Base-by-base conservation (phyloP, 2,329 filamentous ascomycete genomes). In the Cladosporium sp. region DNA sequence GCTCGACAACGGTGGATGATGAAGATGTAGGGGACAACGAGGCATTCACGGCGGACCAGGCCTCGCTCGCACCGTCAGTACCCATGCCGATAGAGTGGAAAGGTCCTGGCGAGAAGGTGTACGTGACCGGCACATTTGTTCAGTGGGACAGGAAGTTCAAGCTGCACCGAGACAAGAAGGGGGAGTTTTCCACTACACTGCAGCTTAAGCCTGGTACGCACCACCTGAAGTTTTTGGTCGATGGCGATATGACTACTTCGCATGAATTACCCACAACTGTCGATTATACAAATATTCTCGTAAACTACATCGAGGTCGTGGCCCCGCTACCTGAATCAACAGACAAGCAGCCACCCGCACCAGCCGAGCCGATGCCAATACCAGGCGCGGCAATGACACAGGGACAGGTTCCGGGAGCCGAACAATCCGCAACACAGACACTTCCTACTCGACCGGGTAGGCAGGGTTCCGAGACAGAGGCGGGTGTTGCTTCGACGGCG, bases 71-170 rank as follows among this genome's bases (percentile, higher is more conserved):
- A 55, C 85, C 86, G 33, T 87, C 87, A 7, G 87, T 97, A 36
- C 88, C 89, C 2, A 95, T 88, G 1, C 74, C 80, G 51, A 82
- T 98, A 52, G 87, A 94, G 69, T 98, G 93, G 93, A 80, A 79
- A 57, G 79, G 82, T 7, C 50, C 27, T 50, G 91, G 88, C 52
- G 87, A 95, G 51, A 94, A 91, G 69, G 83, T 97, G 56, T 98
- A 95, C 67, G 90, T 98, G 39, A 98, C 93, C 0, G 92, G 92
- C 57, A 97, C 93, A 16, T 96, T 97, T 65, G 94, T 95, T 61
- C 88, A 92, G 67, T 98, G 93, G 93, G 90, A 94, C 70, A 85
- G 86, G 67, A 97, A 97, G 72, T 94, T 91, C 67, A 82, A 86
- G 59, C 75, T 98, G 64, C 83, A 90, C 69, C 84, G 80, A 68